Percentiles rank a stretch among this genome's conserved stretches.
These are phyloP conservation scores for Luffa acutangula DNA, from an alignment of 306 rosid species.

Conservation along the genomic window DNA sequence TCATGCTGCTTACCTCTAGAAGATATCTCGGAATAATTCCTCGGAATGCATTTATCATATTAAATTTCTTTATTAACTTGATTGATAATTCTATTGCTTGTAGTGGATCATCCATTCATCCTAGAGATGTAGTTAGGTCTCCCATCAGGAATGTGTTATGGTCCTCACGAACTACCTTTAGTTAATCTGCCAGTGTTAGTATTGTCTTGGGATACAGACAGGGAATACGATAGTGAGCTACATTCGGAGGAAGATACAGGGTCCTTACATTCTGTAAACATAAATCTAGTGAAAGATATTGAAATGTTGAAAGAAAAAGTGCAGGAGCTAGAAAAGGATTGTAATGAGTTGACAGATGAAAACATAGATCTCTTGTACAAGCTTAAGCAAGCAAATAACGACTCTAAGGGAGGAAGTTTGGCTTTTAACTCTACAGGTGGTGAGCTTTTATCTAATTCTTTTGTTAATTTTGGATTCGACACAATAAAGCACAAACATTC, in stretches of 20 bases:
- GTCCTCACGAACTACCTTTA: background rate
- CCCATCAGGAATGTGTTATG: background rate
- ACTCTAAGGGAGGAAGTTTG: conserved; percentile 19
- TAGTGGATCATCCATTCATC: background rate
- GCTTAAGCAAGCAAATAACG: conserved; percentile 62
- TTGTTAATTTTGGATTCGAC: conserved; percentile 40
- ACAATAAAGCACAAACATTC: conserved; percentile 25
- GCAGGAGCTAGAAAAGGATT: conserved; percentile 82
- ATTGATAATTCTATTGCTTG: background rate
- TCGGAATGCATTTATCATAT: conserved; percentile 25
- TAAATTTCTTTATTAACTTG: background rate
- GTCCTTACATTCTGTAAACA: conserved; percentile 32
- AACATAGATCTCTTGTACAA: conserved; percentile 78
- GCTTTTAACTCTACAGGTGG: conserved; percentile 21
- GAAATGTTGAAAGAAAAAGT: conserved; percentile 58
- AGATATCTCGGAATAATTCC: conserved; percentile 97
- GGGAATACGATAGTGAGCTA: conserved; percentile 30
- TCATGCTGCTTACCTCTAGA: conserved; percentile 77
- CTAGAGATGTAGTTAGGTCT: background rate
- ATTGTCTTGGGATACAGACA: conserved; percentile 26
- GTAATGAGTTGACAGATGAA: conserved; percentile 90
- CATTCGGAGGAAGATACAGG: conserved; percentile 36
- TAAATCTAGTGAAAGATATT: conserved; percentile 42
- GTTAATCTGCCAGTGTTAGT: background rate
- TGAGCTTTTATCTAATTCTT: conserved; percentile 25